Base-by-base conservation (phyloP, 768 basidiomycete species). In the Pulveroboletus frians region DNA sequence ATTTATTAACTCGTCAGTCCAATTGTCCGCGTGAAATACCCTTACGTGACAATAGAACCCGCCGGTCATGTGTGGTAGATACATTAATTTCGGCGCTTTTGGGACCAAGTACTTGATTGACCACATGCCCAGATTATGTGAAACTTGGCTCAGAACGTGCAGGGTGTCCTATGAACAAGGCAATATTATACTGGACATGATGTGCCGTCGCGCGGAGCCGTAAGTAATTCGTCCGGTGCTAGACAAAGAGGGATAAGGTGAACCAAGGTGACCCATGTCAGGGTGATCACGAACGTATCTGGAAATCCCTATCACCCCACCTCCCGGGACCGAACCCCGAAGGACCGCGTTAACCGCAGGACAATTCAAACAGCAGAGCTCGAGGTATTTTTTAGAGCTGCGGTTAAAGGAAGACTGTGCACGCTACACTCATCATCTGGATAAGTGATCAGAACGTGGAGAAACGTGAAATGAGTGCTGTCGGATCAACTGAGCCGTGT, bases 11-110 rank as follows among this genome's bases (percentile, higher is more conserved):
- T n/a, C n/a, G n/a, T n/a, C n/a, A n/a, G n/a, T n/a, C 29, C 8
- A 20, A n/a, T 42, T 13, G 35, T 4, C 10, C n/a, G n/a, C 30
- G n/a, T 13, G 29, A 17, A 29, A 27, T 17, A 7, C n/a, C 13
- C 5, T 9, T 1, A 23, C 14, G 34, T 8, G 17, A 39, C 9
- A 10, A 21, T 5, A 38, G 5, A 18, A 44, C 58, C 32, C 38
- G 79, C 82, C 80, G 34, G n/a, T n/a, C 34, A 8, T 82, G 82
- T 1, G 72, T 77, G 23, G 77, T 72, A 4, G 79, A 80, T 6
- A 74, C 55, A 4, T 77, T 65, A 7, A 82, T 61, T 31, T 76
- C 75, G 26, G 71, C 73, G 4, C 78, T 77, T 55, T 75, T 75
- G 4, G 76, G 73, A 35, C 83, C 69, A 2, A 73, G 72, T 9